Conservation (phyloP, 1,139 yeast species). For the Debaryomyces sp. region DNA sequence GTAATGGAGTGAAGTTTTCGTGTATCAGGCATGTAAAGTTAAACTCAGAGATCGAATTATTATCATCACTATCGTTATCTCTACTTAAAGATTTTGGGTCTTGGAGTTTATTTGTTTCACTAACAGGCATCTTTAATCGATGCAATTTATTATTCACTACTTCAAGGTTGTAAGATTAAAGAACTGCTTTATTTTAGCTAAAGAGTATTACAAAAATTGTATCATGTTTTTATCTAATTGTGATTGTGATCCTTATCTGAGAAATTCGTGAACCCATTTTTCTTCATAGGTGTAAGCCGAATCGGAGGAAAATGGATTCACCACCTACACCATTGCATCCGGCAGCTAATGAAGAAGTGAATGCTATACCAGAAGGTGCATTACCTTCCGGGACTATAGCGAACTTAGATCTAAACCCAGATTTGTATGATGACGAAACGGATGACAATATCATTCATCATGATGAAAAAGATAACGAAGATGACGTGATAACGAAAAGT, state of each 20-base stretch:
- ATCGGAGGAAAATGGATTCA: constrained; percentile 14
- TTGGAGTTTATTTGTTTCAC: constrained; percentile 10
- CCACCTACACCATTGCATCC: constrained; percentile 55
- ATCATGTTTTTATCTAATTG: neutral
- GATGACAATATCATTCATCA: constrained; percentile 7
- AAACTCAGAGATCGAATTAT: constrained; percentile 4
- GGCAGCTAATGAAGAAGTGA: constrained; percentile 45
- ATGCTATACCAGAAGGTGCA: constrained; percentile 32
- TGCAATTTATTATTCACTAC: neutral
- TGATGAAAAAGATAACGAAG: constrained; percentile 12
- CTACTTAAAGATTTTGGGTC: neutral
- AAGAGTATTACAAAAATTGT: neutral
- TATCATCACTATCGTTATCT: constrained; percentile 1
- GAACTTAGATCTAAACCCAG: constrained; percentile 46
- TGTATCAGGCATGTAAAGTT: constrained; percentile 5
- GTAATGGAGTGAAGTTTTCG: neutral
- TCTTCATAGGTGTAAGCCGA: constrained; percentile 2
- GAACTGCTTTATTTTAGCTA: neutral
- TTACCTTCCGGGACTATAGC: constrained; percentile 21
- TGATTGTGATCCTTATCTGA: constrained; percentile 10
- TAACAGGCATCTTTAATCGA: constrained; percentile 13
- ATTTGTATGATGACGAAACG: constrained; percentile 33
- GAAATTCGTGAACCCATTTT: constrained; percentile 5
- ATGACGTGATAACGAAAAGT: constrained; percentile 11
- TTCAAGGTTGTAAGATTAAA: neutral